Base-by-base conservation (phyloP, 1,284 basidiomycete genomes). In the Retiboletus flavoniger region DNA sequence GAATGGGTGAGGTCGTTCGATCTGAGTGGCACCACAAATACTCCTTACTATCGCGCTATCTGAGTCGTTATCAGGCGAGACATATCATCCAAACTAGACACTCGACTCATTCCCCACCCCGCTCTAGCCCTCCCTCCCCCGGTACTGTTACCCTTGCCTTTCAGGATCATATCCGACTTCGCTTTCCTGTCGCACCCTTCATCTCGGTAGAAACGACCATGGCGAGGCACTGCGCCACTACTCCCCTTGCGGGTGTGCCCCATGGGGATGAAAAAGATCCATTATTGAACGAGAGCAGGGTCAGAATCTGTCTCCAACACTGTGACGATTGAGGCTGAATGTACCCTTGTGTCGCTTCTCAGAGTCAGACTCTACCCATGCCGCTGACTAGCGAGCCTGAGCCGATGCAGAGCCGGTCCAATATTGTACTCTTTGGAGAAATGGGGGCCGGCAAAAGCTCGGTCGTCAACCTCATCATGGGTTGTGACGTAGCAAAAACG, bases 361-460 rank as follows among this genome's bases (percentile, higher is more conserved):
- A 13, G 10, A 17, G 16, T 10, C 29, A 63, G 65, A 42, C 4
- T 24, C 26, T 49, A 17, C 8, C 60, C 21, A 32, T 50, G 0
- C 44, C 49, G 29, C 38, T 52, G 42, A 54, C 54, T 1, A 46
- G 44, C 44, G 56, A 60, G 47, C 56, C 59, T 26, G 48, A 24
- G 24, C 41, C 42, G 19, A 50, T 57, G 4, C 63, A 51, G 45
- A 55, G n/a, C 26, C 53, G 57, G 48, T 55, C 31, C 40, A 58
- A 72, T 39, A 29, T 69, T 4, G 56, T 67, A 21, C 48, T 69
- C 49, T 60, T 71, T 16, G 50, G 63, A 38, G 57, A 72, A 57
- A 63, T 64, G 50, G 70, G 70, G n/a, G 64, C 61, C 8, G 70
- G 65, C 2, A 66, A 66, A 52, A 70, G 66, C 40, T 68, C 65